Conservation (phyloP, 345 rosid species). For the Lagerstroemia speciosa region DNA sequence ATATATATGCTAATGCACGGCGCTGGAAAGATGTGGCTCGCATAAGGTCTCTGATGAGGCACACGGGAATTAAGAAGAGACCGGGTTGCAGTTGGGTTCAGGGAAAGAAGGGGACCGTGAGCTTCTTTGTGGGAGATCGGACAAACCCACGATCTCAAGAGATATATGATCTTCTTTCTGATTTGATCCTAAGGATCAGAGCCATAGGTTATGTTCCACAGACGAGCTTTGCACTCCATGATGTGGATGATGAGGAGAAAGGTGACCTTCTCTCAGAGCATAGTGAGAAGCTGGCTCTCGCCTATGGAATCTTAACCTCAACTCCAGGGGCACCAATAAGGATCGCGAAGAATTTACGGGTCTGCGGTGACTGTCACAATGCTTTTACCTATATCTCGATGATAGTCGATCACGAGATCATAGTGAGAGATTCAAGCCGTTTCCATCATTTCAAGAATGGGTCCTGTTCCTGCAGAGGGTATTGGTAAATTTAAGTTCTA, state of each 20-base stretch:
- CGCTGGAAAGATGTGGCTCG: constrained; percentile 84
- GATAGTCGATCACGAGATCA: constrained; percentile 60
- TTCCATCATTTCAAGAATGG: constrained; percentile 88
- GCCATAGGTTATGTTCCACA: constrained; percentile 73
- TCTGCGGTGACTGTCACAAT: constrained; percentile 80
- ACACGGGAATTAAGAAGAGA: constrained; percentile 55
- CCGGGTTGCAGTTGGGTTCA: constrained; percentile 94
- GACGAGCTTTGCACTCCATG: constrained; percentile 75
- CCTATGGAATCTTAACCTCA: constrained; percentile 52
- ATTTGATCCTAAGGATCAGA: constrained; percentile 52
- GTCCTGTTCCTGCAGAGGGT: constrained; percentile 69
- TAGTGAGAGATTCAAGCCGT: constrained; percentile 80
- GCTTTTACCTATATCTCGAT: constrained; percentile 59
- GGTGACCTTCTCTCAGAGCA: constrained; percentile 66
- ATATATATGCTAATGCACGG: constrained; percentile 68
- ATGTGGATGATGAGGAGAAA: constrained; percentile 87
- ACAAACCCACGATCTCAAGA: constrained; percentile 42
- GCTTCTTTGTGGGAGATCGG: constrained; percentile 71
- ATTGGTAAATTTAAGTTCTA: constrained; percentile 38
- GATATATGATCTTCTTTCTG: constrained; percentile 46
- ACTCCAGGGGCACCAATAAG: constrained; percentile 52
- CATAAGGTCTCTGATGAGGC: constrained; percentile 60
- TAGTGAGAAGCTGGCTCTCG: constrained; percentile 86
- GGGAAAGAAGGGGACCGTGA: constrained; percentile 61
- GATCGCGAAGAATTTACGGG: constrained; percentile 67